phyloP scores from a whole-genome alignment of 306 rosid genomes.

The Psophocarpus tetragonolobus region DNA sequence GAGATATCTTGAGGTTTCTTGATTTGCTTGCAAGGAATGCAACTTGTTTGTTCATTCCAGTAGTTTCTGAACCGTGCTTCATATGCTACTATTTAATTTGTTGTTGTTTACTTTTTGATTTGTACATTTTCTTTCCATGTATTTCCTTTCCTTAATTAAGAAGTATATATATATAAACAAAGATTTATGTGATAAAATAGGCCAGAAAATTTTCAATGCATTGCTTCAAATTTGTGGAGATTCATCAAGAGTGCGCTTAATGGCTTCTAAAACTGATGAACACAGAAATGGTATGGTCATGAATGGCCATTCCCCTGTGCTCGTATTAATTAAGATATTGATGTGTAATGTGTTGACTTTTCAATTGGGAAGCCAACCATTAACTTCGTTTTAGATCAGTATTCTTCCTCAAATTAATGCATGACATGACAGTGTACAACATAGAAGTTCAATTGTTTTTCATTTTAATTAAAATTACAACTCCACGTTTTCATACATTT shows the following conservation, averaged over 20 bases:
- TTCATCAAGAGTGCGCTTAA: not conserved
- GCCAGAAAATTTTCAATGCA: not conserved
- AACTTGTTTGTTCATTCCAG: constrained; percentile 1
- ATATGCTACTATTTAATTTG: not conserved
- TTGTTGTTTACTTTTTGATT: not conserved
- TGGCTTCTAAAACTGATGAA: not conserved
- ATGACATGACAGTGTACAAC: constrained; percentile 17
- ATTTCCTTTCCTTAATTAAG: not conserved
- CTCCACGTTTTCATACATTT: not conserved
- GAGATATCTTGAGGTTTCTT: constrained; percentile 29
- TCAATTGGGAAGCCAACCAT: not conserved
- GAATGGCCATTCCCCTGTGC: not conserved
- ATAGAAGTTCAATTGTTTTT: not conserved
- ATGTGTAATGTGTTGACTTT: constrained; percentile 13
- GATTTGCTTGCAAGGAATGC: constrained; percentile 30
- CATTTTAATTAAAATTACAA: not conserved
- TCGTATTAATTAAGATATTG: not conserved
- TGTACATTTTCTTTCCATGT: not conserved
- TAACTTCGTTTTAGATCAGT: not conserved
- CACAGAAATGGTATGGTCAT: constrained; percentile 3
- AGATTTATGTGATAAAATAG: not conserved
- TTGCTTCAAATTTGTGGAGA: not conserved
- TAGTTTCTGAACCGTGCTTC: not conserved
- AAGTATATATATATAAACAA: not conserved
- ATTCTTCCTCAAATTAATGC: not conserved